phyloP scores from a whole-genome alignment of 2,329 filamentous ascomycete species.

The Annulohypoxylon truncatum region DNA sequence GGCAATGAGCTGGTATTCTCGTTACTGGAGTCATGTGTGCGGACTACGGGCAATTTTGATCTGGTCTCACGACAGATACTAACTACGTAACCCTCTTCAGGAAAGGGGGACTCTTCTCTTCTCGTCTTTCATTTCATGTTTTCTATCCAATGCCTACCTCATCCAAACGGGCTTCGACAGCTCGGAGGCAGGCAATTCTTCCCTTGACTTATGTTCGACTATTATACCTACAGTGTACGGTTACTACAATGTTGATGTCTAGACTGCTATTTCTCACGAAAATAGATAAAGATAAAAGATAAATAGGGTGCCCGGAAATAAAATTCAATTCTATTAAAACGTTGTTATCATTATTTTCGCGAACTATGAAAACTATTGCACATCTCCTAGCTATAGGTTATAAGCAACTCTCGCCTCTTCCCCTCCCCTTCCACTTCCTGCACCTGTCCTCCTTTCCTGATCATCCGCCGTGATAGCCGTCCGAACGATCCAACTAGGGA shows the following conservation, averaged over 20 bases:
- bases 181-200: background rate
- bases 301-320: background rate
- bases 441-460: background rate
- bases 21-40: background rate
- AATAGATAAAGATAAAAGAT: background rate
- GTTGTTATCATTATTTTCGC: background rate
- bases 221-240: conserved; percentile 9
- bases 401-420: no score
- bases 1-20: conserved; percentile 11
- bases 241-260: background rate
- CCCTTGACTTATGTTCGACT: conserved; percentile 4
- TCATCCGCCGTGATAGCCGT: background rate
- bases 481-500: background rate
- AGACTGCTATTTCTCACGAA: conserved; percentile 25
- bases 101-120: conserved; percentile 31
- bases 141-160: background rate
- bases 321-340: background rate
- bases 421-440: background rate
- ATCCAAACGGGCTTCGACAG: conserved; percentile 27
- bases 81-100: conserved; percentile 8
- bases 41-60: conserved; percentile 4
- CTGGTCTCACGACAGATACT: background rate
- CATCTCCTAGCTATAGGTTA: no score
- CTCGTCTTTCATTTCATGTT: conserved; percentile 30
- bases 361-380: no score